A percentile compares a stretch with the other conserved stretches of the same genome.
These are phyloP conservation scores for Xerocomus minutiporus DNA, from an alignment of 1,284 basidiomycete genomes.

Conservation along the genomic window DNA sequence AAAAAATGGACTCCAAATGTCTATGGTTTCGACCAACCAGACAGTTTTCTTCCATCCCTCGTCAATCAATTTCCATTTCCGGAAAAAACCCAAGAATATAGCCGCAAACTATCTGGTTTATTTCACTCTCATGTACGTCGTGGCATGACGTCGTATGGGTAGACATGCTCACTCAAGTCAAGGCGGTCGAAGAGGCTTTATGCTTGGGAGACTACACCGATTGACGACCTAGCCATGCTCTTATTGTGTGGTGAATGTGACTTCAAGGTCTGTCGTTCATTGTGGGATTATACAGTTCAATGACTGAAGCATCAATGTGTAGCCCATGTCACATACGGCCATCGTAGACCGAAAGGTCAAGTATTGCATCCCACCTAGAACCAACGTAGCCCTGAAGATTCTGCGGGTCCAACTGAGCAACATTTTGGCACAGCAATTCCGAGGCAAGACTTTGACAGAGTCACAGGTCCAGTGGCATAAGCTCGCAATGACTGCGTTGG, in stretches of 20 bases:
- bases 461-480: constrained; percentile 69
- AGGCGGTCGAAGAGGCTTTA: constrained; percentile 93
- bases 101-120: constrained; percentile 75
- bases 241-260: constrained; percentile 91
- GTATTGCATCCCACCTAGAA: constrained; percentile 67
- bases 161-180: constrained; percentile 12
- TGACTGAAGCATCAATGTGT: constrained; percentile 31
- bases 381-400: constrained; percentile 76
- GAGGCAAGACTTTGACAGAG: constrained; percentile 56
- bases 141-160: neutral
- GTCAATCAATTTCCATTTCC: constrained; percentile 72
- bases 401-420: constrained; percentile 65
- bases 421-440: constrained; percentile 64
- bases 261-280: constrained; percentile 60
- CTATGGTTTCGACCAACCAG: constrained; percentile 87
- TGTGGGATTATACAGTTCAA: neutral
- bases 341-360: constrained; percentile 84
- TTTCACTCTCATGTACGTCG: constrained; percentile 81
- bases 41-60: constrained; percentile 86
- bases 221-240: constrained; percentile 80
- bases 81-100: constrained; percentile 62
- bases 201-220: constrained; percentile 94
- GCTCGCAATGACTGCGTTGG: constrained; percentile 58
- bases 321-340: constrained; percentile 73
- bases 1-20: constrained; percentile 55